These are phyloP conservation scores for Herpetospermum pedunculosum DNA, from an alignment of 306 rosid genomes.

Conservation along the genomic window DNA sequence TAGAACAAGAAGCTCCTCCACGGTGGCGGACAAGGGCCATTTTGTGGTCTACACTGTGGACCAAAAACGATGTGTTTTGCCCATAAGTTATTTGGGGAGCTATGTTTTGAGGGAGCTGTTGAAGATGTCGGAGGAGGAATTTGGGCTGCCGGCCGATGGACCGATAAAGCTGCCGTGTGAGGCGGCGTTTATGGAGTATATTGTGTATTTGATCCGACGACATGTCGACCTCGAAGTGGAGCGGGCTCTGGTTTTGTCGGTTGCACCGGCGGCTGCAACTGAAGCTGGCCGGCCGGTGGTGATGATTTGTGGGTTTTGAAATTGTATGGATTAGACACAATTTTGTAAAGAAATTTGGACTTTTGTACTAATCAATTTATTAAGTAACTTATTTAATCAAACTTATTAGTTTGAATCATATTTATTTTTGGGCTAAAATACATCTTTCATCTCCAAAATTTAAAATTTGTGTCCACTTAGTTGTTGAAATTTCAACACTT, in stretches of 20 bases:
- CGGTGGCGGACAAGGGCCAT: slow-evolving; percentile 8
- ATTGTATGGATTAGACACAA: not conserved
- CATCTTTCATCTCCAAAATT: too few relatives aligned
- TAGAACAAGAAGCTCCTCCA: not conserved
- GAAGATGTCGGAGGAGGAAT: slow-evolving; percentile 19
- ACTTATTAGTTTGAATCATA: not conserved
- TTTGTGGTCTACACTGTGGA: slow-evolving; percentile 21
- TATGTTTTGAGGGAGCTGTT: slow-evolving; percentile 14
- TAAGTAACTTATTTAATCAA: not conserved
- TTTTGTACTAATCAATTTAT: not conserved
- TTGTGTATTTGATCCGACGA: slow-evolving; percentile 16
- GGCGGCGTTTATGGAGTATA: slow-evolving; percentile 17
- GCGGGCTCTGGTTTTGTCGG: slow-evolving; percentile 9
- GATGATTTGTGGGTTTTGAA: slow-evolving; percentile 1
- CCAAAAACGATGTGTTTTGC: slow-evolving; percentile 14
- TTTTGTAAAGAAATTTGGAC: not conserved
- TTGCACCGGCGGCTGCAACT: not conserved
- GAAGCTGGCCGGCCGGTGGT: not conserved
- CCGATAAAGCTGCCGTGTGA: slow-evolving; percentile 31
- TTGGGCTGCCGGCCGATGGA: slow-evolving; percentile 18
- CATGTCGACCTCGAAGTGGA: slow-evolving; percentile 12
- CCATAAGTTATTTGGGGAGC: slow-evolving; percentile 12
- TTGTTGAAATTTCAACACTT: too few relatives aligned
- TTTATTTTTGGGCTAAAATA: too few relatives aligned
- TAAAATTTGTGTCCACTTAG: too few relatives aligned